Evolutionary conservation across 805 yeast genomes (phyloP).

Genomic region (Cyberlindnera suaveolens): DNA sequence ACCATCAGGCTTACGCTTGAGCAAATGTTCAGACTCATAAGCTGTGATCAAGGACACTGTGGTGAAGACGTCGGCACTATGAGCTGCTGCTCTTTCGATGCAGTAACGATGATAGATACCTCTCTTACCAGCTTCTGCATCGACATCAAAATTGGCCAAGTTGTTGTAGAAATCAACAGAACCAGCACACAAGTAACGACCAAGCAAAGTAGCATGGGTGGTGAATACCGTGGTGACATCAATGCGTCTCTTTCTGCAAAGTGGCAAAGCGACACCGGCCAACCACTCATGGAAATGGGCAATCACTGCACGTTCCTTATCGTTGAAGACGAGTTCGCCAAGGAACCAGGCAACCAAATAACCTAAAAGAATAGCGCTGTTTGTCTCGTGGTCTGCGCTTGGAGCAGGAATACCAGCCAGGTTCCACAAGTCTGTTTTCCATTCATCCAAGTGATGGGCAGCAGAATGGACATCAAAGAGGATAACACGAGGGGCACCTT

Average conservation of each 20-base stretch:
- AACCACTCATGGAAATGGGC: slow-evolving; percentile 98
- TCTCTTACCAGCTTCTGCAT: slow-evolving; percentile 95
- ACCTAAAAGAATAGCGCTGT: slow-evolving; percentile 89
- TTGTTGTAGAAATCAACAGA: slow-evolving; percentile 94
- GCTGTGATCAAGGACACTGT: slow-evolving; percentile 98
- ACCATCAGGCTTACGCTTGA: slow-evolving; percentile 96
- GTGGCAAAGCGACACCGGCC: slow-evolving; percentile 92
- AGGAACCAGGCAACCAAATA: slow-evolving; percentile 95
- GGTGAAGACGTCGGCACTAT: slow-evolving; percentile 92
- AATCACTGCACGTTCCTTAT: slow-evolving; percentile 81
- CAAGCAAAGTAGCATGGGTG: slow-evolving; percentile 93
- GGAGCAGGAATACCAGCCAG: slow-evolving; percentile 92
- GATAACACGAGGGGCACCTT: slow-evolving; percentile 93
- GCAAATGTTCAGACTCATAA: slow-evolving; percentile 83
- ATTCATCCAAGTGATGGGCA: slow-evolving; percentile 65
- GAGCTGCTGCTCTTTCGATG: slow-evolving; percentile 94
- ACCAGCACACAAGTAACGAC: slow-evolving; percentile 95
- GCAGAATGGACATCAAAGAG: slow-evolving; percentile 84
- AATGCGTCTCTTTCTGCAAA: slow-evolving; percentile 84
- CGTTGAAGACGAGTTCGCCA: slow-evolving; percentile 85
- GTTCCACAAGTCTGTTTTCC: slow-evolving; percentile 93
- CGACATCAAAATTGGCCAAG: slow-evolving; percentile 84
- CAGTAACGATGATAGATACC: slow-evolving; percentile 97
- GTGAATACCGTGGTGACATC: slow-evolving; percentile 95
- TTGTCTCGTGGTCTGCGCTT: slow-evolving; percentile 78